Base-by-base conservation (phyloP, 306 rosid species). In the Rosa chinensis region DNA sequence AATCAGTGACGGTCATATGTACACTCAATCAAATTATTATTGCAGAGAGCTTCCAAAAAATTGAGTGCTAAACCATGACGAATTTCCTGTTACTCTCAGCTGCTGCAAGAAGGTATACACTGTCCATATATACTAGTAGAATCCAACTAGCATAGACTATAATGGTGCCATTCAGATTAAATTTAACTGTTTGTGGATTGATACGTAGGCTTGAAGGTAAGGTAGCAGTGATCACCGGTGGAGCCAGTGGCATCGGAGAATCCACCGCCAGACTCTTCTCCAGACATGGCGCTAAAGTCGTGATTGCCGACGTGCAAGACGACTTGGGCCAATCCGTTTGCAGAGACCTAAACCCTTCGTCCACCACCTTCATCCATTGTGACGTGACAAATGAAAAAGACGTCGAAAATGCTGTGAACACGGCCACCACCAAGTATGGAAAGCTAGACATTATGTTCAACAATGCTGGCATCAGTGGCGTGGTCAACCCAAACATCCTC, bases 201-300 rank as follows among this genome's bases (percentile, higher is more conserved):
- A 47, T 43, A 43, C 8, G 50, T 47, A 86, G 89, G 83, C 86
- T 90, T 40, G 92, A 88, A 59, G 91, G 91, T 9, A 90, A 90
- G 55, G 95, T 90, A 67, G 88, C 90, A 0, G 1, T 89, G 4
- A 64, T 90, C 64, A 90, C 95, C 0, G 91, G 95, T 1, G 89
- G 86, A 0, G 90, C 91, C 0, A 81, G 90, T 17, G 92, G 95
- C 56, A 85, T 90, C 0, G 92, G 92, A 1, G 92, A 87, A 32
- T 52, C 50, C 53, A 82, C 90, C 0, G 85, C 86, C 11, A 82
- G 82, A 35, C 82, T 89, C 37, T 90, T 88, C 82, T 48, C 88
- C 0, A 70, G 75, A 58, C 91, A 89, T 8, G 95, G 91, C 32
- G 90, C 92, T 5, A 77, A 78, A 70, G 83, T 87, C 1, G 77